These are phyloP conservation scores for Nakazawaea anatomiae DNA, from an alignment of 805 yeast genomes.

Conservation along the genomic window DNA sequence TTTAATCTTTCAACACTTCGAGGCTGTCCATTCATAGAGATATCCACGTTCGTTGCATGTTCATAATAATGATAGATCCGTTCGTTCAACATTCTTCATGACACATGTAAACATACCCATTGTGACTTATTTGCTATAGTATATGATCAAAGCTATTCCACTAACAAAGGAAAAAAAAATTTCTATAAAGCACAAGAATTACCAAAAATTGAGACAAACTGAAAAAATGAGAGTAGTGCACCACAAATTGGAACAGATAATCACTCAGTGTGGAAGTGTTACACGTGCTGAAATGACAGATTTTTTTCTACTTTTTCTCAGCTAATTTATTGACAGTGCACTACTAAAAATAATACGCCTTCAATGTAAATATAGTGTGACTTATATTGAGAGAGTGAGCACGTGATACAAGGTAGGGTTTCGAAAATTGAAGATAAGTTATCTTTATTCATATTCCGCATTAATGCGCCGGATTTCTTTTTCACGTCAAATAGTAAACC, in stretches of 20 bases:
- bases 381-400: background rate
- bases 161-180: background rate
- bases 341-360: too few relatives aligned
- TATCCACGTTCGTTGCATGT: background rate
- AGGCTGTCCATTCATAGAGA: background rate
- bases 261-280: background rate
- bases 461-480: conserved; percentile 1
- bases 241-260: background rate
- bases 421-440: background rate
- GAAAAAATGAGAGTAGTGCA: background rate
- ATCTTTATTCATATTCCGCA: background rate
- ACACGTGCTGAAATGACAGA: background rate
- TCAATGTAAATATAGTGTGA: background rate
- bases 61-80: too few relatives aligned
- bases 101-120: conserved; percentile 7
- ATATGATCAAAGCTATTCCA: background rate
- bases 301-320: background rate
- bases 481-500: background rate
- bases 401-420: background rate
- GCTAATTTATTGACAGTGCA: too few relatives aligned
- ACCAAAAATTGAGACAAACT: too few relatives aligned
- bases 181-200: background rate
- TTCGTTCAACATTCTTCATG: background rate
- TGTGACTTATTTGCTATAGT: conserved; percentile 8
- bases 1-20: too few relatives aligned